phyloP scores from a whole-genome alignment of 2,329 filamentous ascomycete genomes.

The Diaporthe aspalathi region DNA sequence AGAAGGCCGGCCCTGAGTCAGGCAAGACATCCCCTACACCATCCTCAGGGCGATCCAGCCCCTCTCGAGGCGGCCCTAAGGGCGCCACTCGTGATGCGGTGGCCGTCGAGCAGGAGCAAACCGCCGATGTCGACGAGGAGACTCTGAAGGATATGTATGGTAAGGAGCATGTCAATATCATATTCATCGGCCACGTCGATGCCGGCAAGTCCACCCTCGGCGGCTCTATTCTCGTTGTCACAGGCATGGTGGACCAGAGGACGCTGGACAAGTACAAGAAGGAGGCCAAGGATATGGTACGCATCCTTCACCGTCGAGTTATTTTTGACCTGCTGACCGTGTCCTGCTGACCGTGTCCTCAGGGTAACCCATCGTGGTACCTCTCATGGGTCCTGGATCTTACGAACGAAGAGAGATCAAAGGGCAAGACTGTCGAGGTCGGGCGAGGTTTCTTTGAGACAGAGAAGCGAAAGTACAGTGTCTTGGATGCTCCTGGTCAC shows the following conservation, averaged over 20 bases:
- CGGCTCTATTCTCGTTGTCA: conserved; percentile 90
- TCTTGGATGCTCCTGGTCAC: conserved; percentile 95
- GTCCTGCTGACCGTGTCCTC: background rate
- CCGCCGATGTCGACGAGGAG: conserved; percentile 75
- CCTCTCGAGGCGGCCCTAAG: conserved; percentile 69
- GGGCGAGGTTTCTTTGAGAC: conserved; percentile 97
- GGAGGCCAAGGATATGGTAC: conserved; percentile 88
- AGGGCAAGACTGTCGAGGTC: conserved; percentile 98
- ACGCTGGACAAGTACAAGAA: conserved; percentile 98
- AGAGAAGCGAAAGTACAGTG: conserved; percentile 94
- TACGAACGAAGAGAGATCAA: conserved; percentile 94
- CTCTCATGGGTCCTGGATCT: conserved; percentile 98
- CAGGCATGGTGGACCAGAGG: conserved; percentile 99
- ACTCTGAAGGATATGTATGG: conserved; percentile 96
- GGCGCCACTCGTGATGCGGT: conserved; percentile 75
- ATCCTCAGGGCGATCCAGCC: conserved; percentile 86
- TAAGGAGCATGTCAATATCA: conserved; percentile 93
- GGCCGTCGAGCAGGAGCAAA: conserved; percentile 85
- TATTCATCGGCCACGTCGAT: conserved; percentile 98
- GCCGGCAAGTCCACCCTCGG: conserved; percentile 97
- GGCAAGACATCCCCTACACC: conserved; percentile 85
- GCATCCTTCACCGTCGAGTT: background rate
- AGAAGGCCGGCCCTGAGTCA: conserved; percentile 55
- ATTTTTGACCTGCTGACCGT: background rate
- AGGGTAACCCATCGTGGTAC: conserved; percentile 96